phyloP scores from a whole-genome alignment of 2,329 filamentous ascomycete genomes.

The Cladosporium sphaerospermum region DNA sequence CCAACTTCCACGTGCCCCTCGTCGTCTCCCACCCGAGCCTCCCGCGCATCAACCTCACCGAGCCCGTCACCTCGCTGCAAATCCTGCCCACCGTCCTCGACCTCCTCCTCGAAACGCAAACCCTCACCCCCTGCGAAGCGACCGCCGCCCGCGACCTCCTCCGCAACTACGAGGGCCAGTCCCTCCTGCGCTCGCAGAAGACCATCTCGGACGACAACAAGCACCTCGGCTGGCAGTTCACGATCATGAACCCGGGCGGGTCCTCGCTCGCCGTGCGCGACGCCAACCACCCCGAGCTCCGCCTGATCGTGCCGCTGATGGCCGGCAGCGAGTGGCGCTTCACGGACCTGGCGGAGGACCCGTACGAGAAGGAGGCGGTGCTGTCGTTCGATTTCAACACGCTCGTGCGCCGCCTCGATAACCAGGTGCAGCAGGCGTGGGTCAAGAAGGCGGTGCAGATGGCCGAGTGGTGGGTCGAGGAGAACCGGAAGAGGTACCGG shows the following conservation, averaged over 20 bases:
- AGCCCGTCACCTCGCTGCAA: conserved; percentile 37
- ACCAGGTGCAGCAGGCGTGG: conserved; percentile 3
- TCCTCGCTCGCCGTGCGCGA: conserved; percentile 14
- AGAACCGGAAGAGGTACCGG: conserved; percentile 6
- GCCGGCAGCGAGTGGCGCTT: conserved; percentile 9
- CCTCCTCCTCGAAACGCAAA: conserved; percentile 37
- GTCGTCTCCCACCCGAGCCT: conserved; percentile 40
- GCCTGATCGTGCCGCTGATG: conserved; percentile 7
- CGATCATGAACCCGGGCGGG: conserved; percentile 11
- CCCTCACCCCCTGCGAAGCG: conserved; percentile 30
- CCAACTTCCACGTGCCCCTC: conserved; percentile 40
- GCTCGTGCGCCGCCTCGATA: background rate
- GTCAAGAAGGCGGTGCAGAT: conserved; percentile 11
- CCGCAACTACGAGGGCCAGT: conserved; percentile 43
- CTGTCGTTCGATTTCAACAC: conserved; percentile 8
- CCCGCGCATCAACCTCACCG: conserved; percentile 35
- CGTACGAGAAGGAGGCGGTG: conserved; percentile 3
- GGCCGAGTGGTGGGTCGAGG: conserved; percentile 10
- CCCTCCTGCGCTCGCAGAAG: conserved; percentile 33
- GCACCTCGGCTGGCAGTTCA: conserved; percentile 12
- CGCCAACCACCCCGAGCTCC: conserved; percentile 3
- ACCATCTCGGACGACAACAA: conserved; percentile 8
- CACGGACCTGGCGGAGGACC: conserved; percentile 2
- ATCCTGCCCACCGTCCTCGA: conserved; percentile 44
- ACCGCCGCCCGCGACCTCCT: conserved; percentile 35